Conservation (phyloP, 2,329 filamentous ascomycete genomes). For the Stagonosporopsis cucurbitacearum region DNA sequence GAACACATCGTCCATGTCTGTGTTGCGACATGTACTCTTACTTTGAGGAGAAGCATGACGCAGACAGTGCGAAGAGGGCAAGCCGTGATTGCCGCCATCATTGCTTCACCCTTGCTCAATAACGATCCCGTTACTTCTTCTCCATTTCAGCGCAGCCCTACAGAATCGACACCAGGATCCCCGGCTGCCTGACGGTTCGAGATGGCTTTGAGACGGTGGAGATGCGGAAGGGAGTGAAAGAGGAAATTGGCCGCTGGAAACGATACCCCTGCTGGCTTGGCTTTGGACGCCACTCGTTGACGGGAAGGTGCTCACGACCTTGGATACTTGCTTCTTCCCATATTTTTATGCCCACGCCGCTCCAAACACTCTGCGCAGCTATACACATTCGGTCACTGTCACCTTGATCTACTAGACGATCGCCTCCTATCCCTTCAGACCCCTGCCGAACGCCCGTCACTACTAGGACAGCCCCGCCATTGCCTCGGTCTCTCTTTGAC, state of each 20-base stretch:
- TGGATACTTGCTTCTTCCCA: slow-evolving; percentile 34
- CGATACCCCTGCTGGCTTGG: slow-evolving; percentile 31
- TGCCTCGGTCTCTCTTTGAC: slow-evolving; percentile 18
- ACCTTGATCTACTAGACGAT: slow-evolving; percentile 4
- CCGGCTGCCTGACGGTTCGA: slow-evolving; percentile 8
- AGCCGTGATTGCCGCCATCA: slow-evolving; percentile 1
- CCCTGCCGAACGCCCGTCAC: slow-evolving; percentile 14
- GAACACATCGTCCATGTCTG: neutral
- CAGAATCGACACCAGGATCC: slow-evolving; percentile 9
- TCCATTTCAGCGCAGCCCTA: slow-evolving; percentile 15
- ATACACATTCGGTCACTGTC: slow-evolving; percentile 19
- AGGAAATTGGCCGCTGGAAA: slow-evolving; percentile 25
- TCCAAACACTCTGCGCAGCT: slow-evolving; percentile 21
- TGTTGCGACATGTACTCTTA: neutral
- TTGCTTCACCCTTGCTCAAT: slow-evolving; percentile 5
- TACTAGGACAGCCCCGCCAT: slow-evolving; percentile 27
- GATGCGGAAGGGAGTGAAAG: slow-evolving; percentile 23
- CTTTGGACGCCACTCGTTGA: slow-evolving; percentile 35
- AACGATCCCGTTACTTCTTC: neutral
- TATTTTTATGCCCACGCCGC: slow-evolving; percentile 20
- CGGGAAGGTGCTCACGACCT: slow-evolving; percentile 31
- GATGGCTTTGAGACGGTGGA: slow-evolving; percentile 21
- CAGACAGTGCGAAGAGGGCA: slow-evolving; percentile 5
- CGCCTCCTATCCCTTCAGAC: slow-evolving; percentile 2
- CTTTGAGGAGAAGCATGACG: slow-evolving; percentile 6